phyloP scores from a whole-genome alignment of 768 basidiomycete genomes.

The Amanita subjunquillea region DNA sequence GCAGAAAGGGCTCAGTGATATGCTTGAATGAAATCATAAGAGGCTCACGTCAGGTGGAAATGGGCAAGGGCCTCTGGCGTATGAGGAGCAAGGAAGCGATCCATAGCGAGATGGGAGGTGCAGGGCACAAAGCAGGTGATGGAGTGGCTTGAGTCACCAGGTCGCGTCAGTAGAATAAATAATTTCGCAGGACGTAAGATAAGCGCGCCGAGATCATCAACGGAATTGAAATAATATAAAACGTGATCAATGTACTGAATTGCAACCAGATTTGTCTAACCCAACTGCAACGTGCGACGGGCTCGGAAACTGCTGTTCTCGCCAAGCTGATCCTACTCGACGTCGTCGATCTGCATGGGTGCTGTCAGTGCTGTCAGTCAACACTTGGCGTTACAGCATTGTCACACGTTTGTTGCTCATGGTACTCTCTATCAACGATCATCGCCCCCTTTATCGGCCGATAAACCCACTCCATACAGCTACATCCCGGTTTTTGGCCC shows the following conservation, averaged over 20 bases:
- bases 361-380: background rate
- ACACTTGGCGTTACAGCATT: background rate
- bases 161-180: background rate
- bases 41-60: constrained; percentile 50
- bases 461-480: constrained; percentile 29
- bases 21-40: background rate
- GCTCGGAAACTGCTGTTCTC: background rate
- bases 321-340: background rate
- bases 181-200: background rate
- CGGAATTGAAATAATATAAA: background rate
- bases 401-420: background rate
- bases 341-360: background rate
- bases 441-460: constrained; percentile 34
- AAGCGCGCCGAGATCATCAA: background rate
- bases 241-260: background rate
- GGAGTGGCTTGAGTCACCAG: background rate
- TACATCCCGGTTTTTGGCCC: constrained; percentile 36
- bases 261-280: background rate
- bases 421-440: background rate
- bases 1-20: constrained; percentile 11
- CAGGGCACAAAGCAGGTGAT: constrained; percentile 1
- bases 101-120: constrained; percentile 30
- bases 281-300: constrained; percentile 15
- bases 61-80: constrained; percentile 69
- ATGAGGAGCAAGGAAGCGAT: constrained; percentile 63